Conservation (phyloP, 2,329 filamentous ascomycete genomes). For the Paramyrothecium sp. region DNA sequence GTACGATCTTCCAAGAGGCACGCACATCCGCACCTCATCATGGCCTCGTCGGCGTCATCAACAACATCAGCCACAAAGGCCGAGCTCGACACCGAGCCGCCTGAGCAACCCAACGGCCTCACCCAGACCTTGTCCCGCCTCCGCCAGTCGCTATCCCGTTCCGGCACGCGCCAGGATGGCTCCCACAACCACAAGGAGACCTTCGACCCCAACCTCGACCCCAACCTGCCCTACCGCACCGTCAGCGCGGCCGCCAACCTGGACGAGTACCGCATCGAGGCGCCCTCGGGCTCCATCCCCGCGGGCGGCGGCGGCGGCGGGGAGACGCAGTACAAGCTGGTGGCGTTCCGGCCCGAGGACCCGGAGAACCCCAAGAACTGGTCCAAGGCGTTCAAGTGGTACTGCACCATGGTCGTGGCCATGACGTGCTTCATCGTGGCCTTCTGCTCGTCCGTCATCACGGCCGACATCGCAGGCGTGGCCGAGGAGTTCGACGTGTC, state of each 20-base stretch:
- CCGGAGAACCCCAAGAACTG: constrained; percentile 84
- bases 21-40: neutral
- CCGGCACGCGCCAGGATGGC: constrained; percentile 7
- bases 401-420: constrained; percentile 81
- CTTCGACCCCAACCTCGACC: constrained; percentile 40
- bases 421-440: constrained; percentile 73
- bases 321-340: constrained; percentile 47
- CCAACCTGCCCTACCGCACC: constrained; percentile 65
- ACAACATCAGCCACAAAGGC: neutral
- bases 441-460: constrained; percentile 72
- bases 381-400: constrained; percentile 77
- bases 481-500: constrained; percentile 64
- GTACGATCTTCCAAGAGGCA: too few relatives aligned
- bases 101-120: neutral
- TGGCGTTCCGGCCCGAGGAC: constrained; percentile 67
- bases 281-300: constrained; percentile 59
- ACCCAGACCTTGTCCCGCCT: constrained; percentile 9
- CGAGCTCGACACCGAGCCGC: neutral
- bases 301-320: constrained; percentile 16
- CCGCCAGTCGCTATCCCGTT: constrained; percentile 20
- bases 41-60: neutral
- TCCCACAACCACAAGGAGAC: constrained; percentile 33
- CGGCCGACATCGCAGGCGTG: constrained; percentile 69
- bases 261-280: constrained; percentile 66
- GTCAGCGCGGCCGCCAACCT: constrained; percentile 60